Conservation (phyloP, 2,329 filamentous ascomycete genomes). For the Paecilomyces fulvus region DNA sequence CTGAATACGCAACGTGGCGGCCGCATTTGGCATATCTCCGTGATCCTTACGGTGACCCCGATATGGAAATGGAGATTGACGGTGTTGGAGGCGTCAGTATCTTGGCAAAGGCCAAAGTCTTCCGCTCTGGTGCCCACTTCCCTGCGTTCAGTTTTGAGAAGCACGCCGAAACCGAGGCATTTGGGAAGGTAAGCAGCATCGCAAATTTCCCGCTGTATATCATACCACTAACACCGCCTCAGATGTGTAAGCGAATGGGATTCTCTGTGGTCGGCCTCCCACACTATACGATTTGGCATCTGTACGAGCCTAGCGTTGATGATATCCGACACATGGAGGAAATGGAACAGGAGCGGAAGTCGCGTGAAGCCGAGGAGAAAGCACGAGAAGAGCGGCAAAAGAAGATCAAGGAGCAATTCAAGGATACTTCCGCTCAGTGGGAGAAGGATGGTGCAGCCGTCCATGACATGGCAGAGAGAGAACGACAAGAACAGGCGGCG, state of each 20-base stretch:
- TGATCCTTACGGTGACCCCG: slow-evolving; percentile 92
- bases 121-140: slow-evolving; percentile 91
- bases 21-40: slow-evolving; percentile 94
- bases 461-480: slow-evolving; percentile 56
- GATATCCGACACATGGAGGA: slow-evolving; percentile 98
- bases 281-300: slow-evolving; percentile 98
- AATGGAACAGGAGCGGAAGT: slow-evolving; percentile 82
- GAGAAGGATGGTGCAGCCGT: slow-evolving; percentile 81
- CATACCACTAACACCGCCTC: neutral
- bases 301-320: slow-evolving; percentile 98
- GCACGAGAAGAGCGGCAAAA: slow-evolving; percentile 63
- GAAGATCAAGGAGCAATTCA: slow-evolving; percentile 73
- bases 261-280: slow-evolving; percentile 92
- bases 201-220: slow-evolving; percentile 2
- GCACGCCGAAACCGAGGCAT: slow-evolving; percentile 96
- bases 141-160: slow-evolving; percentile 98
- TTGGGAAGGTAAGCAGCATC: slow-evolving; percentile 69
- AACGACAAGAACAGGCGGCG: slow-evolving; percentile 34
- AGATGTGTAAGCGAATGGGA: slow-evolving; percentile 97
- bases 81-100: slow-evolving; percentile 97
- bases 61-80: slow-evolving; percentile 99
- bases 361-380: slow-evolving; percentile 70
- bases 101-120: slow-evolving; percentile 89
- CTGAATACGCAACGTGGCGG: slow-evolving; percentile 96
- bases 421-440: slow-evolving; percentile 71